Percentiles rank a stretch among this genome's conserved stretches.
phyloP scores from a whole-genome alignment of 495 filamentous ascomycete species.

The Cairneyella variabilis region DNA sequence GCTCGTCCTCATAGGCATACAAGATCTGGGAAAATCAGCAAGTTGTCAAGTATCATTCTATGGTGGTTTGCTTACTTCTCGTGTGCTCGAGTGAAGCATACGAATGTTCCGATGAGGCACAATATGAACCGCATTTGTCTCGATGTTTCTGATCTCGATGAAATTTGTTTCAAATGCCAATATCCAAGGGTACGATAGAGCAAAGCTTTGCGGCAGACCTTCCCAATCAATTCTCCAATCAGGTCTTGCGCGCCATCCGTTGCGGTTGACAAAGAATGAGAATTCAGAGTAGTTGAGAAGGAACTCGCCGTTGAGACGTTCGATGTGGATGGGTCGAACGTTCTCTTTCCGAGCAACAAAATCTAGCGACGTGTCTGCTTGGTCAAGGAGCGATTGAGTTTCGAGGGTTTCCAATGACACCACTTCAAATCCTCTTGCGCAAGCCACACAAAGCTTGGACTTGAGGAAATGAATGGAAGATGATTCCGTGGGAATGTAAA shows the following conservation, averaged over 20 bases:
- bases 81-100: conserved; percentile 93
- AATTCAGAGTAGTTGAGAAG: conserved; percentile 97
- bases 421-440: conserved; percentile 92
- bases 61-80: conserved; percentile 67
- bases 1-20: conserved; percentile 96
- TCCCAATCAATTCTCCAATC: conserved; percentile 99
- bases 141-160: conserved; percentile 92
- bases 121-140: conserved; percentile 90
- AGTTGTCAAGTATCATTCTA: background rate
- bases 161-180: conserved; percentile 99
- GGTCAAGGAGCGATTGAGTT: conserved; percentile 93
- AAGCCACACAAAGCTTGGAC: conserved; percentile 94
- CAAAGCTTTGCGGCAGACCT: conserved; percentile 85
- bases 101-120: conserved; percentile 92
- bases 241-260: conserved; percentile 92
- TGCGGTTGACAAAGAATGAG: conserved; percentile 97
- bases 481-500: conserved; percentile 96
- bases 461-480: conserved; percentile 96
- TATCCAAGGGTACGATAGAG: conserved; percentile 91
- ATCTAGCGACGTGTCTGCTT: conserved; percentile 96
- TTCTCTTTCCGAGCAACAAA: conserved; percentile 92
- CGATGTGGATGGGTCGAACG: conserved; percentile 95
- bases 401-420: conserved; percentile 95
- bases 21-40: conserved; percentile 58
- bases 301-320: conserved; percentile 94